These are phyloP conservation scores for Phytomonas serpens DNA, from an alignment of 208 protist genomes.

Conservation along the genomic window DNA sequence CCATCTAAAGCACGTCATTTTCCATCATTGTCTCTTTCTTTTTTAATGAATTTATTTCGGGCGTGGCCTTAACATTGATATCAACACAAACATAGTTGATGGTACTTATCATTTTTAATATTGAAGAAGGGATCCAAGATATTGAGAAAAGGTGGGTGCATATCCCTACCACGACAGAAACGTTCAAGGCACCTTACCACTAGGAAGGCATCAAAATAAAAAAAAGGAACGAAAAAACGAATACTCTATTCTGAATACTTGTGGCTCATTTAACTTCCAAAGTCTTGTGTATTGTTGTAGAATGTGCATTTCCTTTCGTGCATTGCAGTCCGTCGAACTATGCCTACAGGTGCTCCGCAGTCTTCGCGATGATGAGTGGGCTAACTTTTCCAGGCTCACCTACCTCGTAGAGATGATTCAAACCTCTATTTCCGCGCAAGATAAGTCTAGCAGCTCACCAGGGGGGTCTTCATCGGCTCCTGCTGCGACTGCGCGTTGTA, in stretches of 20 bases:
- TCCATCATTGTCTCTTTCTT: slow-evolving; percentile 22
- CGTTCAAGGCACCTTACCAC: not conserved
- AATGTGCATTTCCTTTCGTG: not conserved
- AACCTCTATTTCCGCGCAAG: not conserved
- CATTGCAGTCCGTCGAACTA: slow-evolving; percentile 12
- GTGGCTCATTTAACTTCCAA: not conserved
- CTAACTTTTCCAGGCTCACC: slow-evolving; percentile 33
- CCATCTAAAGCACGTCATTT: not conserved
- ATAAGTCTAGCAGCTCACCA: not conserved
- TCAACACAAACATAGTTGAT: not conserved
- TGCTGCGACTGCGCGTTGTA: not conserved
- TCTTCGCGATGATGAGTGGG: slow-evolving; percentile 55
- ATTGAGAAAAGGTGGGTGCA: not conserved
- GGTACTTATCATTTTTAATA: not conserved
- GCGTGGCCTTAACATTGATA: not conserved
- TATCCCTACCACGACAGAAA: not conserved
- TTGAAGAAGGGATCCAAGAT: not conserved
- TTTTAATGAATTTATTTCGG: not conserved
- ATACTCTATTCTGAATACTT: not conserved
- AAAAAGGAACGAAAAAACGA: not conserved
- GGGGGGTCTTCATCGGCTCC: not conserved
- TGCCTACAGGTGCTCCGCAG: slow-evolving; percentile 43
- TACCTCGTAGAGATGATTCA: slow-evolving; percentile 68
- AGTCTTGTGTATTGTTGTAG: not conserved
- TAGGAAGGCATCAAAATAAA: not conserved